Base-by-base conservation (phyloP, 2,329 filamentous ascomycete genomes). In the Aspergillus floridensis region DNA sequence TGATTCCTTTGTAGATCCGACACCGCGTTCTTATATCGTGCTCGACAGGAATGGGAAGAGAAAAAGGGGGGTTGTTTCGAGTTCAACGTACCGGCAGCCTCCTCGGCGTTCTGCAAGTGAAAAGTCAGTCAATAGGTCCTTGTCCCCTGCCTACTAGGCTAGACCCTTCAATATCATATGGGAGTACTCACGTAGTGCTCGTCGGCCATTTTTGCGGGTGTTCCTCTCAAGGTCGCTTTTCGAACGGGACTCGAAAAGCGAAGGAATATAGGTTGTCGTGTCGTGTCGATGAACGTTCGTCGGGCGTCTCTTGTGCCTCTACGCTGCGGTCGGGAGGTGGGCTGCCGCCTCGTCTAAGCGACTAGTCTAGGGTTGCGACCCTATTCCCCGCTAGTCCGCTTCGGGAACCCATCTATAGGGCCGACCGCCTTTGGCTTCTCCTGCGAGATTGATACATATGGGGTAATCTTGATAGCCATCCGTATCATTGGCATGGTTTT, bases 41-140 rank as follows among this genome's bases (percentile, higher is more conserved):
- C 57, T 56, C 52, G 49, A 47, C 58, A 49, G 29, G 55, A 35
- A 58, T 57, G 53, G 52, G 51, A 62, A 58, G 60, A 32, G 52
- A 64, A 63, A 57, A 56, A 63, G 57, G 53, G 32, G 46, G 29
- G 12, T 38, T 12, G 8, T 19, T 61, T 65, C 61, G 60, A 69
- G 38, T 63, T 50, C 59, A 66, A 80, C 84, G 76, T 86, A 87
- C 84, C 84, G 80, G 92, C 93, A 83, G 93, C 93, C 87, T 95
- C 91, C 86, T 96, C 92, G 81, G 93, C 89, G 86, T 97, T 93
- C 92, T 96, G 76, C 73, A 69, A 57, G 61, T 64, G 65, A 57
- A 65, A 66, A 59, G 68, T 79, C 70, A 81, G 77, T 73, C 71
- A 73, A 52, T n/a, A 10, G 10, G 4, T 47, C 19, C 24, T 29